phyloP scores from a whole-genome alignment of 768 basidiomycete genomes.

The Gelatoporia subvermispora region DNA sequence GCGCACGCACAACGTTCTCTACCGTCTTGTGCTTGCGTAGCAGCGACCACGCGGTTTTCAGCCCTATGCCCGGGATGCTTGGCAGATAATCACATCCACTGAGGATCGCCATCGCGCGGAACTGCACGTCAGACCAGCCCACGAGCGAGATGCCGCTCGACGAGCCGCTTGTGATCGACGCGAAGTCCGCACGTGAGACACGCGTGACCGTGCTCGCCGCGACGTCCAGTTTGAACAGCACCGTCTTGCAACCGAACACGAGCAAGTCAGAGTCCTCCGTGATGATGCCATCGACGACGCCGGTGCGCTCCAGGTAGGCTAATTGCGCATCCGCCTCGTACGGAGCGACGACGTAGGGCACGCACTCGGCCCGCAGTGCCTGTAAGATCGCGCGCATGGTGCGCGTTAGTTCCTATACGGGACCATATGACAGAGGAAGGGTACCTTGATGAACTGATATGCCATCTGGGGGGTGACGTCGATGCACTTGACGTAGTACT shows the following conservation, averaged over 20 bases:
- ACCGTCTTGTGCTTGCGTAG: constrained; percentile 82
- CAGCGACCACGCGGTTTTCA: constrained; percentile 87
- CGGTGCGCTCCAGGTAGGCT: constrained; percentile 80
- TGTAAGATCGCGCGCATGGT: constrained; percentile 26
- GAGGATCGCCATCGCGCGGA: constrained; percentile 89
- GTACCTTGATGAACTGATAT: constrained; percentile 92
- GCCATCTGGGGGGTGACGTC: constrained; percentile 99
- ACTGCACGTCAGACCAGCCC: constrained; percentile 88
- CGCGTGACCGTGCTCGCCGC: constrained; percentile 57
- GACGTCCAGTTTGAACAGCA: constrained; percentile 89
- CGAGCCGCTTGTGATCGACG: constrained; percentile 41
- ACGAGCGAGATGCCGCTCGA: constrained; percentile 67
- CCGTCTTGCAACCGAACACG: constrained; percentile 91
- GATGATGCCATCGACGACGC: constrained; percentile 84
- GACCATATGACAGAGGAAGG: background rate
- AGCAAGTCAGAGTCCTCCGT: constrained; percentile 98
- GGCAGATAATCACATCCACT: constrained; percentile 92
- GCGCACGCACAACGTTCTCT: constrained; percentile 72
- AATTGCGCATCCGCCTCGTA: constrained; percentile 99
- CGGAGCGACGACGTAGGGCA: constrained; percentile 89
- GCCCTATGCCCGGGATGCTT: constrained; percentile 84
- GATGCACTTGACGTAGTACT: constrained; percentile 84
- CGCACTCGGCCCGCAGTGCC: constrained; percentile 79
- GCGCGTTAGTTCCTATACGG: background rate
- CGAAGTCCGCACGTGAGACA: constrained; percentile 67